A percentile compares a stretch with the other conserved stretches of the same genome.
Conservation (phyloP, 2,329 filamentous ascomycete species). For the Colletotrichum sp. region DNA sequence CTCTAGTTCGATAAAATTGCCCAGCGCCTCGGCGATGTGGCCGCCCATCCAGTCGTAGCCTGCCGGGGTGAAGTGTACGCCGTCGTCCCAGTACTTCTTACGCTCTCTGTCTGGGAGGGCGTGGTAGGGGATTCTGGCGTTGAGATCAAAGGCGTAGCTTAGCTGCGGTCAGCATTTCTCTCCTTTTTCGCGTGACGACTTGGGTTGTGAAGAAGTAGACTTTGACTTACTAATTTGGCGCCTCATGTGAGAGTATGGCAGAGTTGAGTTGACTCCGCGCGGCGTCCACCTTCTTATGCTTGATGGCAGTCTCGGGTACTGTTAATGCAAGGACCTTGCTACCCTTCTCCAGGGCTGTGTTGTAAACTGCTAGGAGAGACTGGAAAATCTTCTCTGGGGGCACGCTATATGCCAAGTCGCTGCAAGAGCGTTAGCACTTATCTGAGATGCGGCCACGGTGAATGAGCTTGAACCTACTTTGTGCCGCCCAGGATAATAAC, state of each 20-base stretch:
- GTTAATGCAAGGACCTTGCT: slow-evolving; percentile 68
- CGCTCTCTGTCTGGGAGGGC: slow-evolving; percentile 50
- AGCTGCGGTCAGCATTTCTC: neutral
- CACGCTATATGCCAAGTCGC: slow-evolving; percentile 54
- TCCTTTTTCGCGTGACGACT: neutral
- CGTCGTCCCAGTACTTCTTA: slow-evolving; percentile 64
- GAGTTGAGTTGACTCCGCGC: slow-evolving; percentile 54
- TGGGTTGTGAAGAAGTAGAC: slow-evolving; percentile 27
- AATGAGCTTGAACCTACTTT: slow-evolving; percentile 48
- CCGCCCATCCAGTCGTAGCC: slow-evolving; percentile 70
- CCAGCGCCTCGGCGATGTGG: slow-evolving; percentile 57
- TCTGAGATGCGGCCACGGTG: neutral
- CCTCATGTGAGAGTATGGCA: slow-evolving; percentile 54
- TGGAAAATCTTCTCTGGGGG: slow-evolving; percentile 49
- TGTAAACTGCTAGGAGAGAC: slow-evolving; percentile 55
- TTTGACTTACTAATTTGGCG: slow-evolving; percentile 52
- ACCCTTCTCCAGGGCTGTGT: slow-evolving; percentile 50
- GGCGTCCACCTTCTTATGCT: slow-evolving; percentile 30
- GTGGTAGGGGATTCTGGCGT: slow-evolving; percentile 58
- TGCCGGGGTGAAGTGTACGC: slow-evolving; percentile 59
- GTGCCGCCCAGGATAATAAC: slow-evolving; percentile 68
- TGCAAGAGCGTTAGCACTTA: slow-evolving; percentile 23
- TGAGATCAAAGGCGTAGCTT: slow-evolving; percentile 63
- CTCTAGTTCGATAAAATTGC: slow-evolving; percentile 40
- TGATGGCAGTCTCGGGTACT: slow-evolving; percentile 56